Evolutionary conservation across 148 eudicot species (phyloP).

Genomic region (Rheum nobile): DNA sequence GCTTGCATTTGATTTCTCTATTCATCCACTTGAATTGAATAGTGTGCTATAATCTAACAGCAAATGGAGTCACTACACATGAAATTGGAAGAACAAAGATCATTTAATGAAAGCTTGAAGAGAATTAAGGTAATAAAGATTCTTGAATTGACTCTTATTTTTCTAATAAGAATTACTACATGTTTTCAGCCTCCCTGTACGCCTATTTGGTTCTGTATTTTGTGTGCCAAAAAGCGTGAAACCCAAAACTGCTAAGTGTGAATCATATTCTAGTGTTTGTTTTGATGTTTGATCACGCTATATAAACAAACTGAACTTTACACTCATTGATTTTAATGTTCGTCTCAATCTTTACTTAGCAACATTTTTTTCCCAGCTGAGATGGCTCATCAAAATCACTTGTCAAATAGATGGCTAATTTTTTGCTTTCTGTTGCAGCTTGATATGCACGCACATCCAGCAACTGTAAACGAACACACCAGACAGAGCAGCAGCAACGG

Average conservation of each 20-base stretch:
- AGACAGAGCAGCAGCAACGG: not conserved
- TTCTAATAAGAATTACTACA: not conserved
- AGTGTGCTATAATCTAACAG: constrained; percentile 15
- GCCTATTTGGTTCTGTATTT: not conserved
- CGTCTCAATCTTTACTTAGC: not conserved
- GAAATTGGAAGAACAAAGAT: constrained; percentile 33
- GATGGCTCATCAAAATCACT: too few relatives aligned
- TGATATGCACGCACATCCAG: constrained; percentile 25
- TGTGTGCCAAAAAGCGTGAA: not conserved
- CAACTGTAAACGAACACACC: not conserved
- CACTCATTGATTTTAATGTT: too few relatives aligned
- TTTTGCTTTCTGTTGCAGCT: constrained; percentile 25
- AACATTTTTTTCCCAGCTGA: too few relatives aligned
- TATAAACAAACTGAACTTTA: too few relatives aligned
- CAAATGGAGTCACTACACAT: constrained; percentile 32
- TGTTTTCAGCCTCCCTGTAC: not conserved
- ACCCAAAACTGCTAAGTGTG: not conserved
- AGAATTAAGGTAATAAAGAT: constrained; percentile 38
- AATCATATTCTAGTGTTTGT: not conserved
- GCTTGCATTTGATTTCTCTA: not conserved
- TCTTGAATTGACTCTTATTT: not conserved
- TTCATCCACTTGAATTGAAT: not conserved
- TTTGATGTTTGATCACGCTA: not conserved
- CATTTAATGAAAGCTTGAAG: constrained; percentile 40
- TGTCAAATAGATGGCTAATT: not conserved